phyloP scores from a whole-genome alignment of 148 eudicot species.

The Cornus suecica region DNA sequence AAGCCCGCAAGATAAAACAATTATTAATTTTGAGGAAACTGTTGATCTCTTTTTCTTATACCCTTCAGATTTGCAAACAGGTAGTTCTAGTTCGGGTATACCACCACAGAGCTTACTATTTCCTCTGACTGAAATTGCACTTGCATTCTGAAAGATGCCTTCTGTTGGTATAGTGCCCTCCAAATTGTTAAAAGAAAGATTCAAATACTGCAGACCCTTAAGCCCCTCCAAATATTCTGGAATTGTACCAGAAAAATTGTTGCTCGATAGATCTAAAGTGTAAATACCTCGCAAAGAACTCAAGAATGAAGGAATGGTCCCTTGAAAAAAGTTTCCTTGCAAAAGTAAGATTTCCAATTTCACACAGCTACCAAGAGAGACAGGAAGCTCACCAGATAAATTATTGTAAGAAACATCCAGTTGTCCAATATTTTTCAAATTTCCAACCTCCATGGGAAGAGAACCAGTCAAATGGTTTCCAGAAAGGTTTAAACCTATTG shows the following conservation, averaged over 20 bases:
- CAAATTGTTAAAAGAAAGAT: conserved; percentile 30
- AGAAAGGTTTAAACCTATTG: conserved; percentile 6
- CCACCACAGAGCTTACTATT: conserved; percentile 41
- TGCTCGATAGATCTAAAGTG: conserved; percentile 24
- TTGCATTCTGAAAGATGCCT: conserved; percentile 24
- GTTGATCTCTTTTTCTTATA: background rate
- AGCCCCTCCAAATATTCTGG: conserved; percentile 18
- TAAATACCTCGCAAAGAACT: conserved; percentile 16
- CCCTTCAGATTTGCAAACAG: conserved; percentile 7
- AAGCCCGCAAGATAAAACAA: background rate
- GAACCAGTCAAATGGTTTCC: conserved; percentile 22
- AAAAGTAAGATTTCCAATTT: conserved; percentile 10
- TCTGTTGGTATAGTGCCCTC: conserved; percentile 35
- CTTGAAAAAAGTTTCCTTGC: conserved; percentile 27
- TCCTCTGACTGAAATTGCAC: conserved; percentile 22
- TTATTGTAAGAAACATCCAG: conserved; percentile 19
- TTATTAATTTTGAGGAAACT: no score
- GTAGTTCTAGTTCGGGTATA: conserved; percentile 16
- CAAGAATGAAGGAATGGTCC: conserved; percentile 25
- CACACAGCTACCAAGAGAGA: conserved; percentile 20
- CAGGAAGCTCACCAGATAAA: conserved; percentile 26
- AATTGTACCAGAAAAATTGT: conserved; percentile 34
- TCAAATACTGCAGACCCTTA: background rate
- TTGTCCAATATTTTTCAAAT: conserved; percentile 14
- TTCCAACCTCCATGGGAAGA: conserved; percentile 27